phyloP scores from a whole-genome alignment of 345 rosid species.

The Zanthoxylum bungeanum region DNA sequence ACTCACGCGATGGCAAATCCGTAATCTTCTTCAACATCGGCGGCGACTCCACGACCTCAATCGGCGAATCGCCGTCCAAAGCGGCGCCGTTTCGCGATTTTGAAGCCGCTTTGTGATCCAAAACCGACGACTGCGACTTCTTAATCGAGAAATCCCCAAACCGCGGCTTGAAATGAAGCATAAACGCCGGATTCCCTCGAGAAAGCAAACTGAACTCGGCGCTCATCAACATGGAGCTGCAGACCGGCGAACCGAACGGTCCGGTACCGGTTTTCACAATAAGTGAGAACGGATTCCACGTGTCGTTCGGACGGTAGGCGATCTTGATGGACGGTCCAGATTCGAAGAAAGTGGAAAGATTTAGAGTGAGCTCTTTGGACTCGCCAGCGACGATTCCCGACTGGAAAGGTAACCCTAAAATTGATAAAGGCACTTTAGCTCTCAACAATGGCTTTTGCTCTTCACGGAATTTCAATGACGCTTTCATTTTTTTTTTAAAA shows the following conservation, averaged over 20 bases:
- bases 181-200: conserved; percentile 70
- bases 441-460: conserved; percentile 77
- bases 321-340: conserved; percentile 79
- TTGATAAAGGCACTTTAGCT: conserved; percentile 78
- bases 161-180: conserved; percentile 87
- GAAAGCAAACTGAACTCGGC: conserved; percentile 79
- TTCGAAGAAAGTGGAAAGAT: conserved; percentile 75
- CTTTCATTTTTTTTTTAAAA: conserved; percentile 67
- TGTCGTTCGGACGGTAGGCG: conserved; percentile 91
- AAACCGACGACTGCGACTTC: conserved; percentile 65
- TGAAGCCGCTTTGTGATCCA: conserved; percentile 16
- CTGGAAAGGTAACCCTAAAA: conserved; percentile 81
- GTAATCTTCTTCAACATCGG: conserved; percentile 46
- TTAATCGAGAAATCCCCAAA: conserved; percentile 88
- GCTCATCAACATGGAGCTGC: conserved; percentile 82
- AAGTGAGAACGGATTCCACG: conserved; percentile 83
- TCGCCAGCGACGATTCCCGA: conserved; percentile 92
- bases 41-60: conserved; percentile 60
- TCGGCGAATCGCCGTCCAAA: conserved; percentile 51
- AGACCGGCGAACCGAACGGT: conserved; percentile 67
- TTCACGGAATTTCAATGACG: conserved; percentile 88
- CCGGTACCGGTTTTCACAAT: conserved; percentile 82
- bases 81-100: conserved; percentile 25
- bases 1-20: conserved; percentile 30
- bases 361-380: conserved; percentile 72